Evolutionary conservation across 2,329 filamentous ascomycete genomes (phyloP), one percentile per base, ranked within the genome.

Genomic region (Pyrenochaeta sp.): DNA sequence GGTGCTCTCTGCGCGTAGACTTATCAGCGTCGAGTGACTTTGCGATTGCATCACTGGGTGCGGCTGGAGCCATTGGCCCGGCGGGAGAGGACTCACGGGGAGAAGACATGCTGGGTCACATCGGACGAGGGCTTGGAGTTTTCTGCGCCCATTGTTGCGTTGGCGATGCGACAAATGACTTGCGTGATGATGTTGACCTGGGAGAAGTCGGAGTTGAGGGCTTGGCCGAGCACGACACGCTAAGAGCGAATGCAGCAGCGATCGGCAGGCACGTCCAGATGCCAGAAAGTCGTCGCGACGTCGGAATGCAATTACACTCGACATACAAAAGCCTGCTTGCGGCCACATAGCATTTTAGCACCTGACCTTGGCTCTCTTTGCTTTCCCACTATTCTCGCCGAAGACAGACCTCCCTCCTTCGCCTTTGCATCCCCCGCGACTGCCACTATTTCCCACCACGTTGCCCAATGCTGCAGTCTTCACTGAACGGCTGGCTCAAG

Each of bases 51-150:
- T n/a, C n/a, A n/a, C n/a, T n/a, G 4, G 22, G 27, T 43, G 34
- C 32, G 42, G 28, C 15, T 11, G 15, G 14, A 38, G 53, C 60
- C 62, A 68, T 66, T 69, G 63, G 31, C 2, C 7, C 6, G 7
- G 37, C 17, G 15, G 17, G 23, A 18, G 20, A 24, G 2, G 4
- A 72, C 79, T 49, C 74, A 86, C 82, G 82, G 77, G 37, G 79
- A 76, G 71, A 87, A 86, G 65, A 85, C 74, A 73, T 85, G 82
- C 72, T 83, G 81, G 59, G 77, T 69, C 46, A 69, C 73, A 61
- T 76, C 71, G 53, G 72, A 73, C 52, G 80, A 76, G 58, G 80
- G 79, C 73, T 85, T 85, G 39, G 83, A 86, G 72, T 78, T 77
- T 58, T 81, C 81, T 65, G 79, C 78, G 68, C 83, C 83, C 83